Percentiles rank a stretch among this genome's conserved stretches.
Conservation (phyloP, 805 yeast species). For the Candida qinlingensis region DNA sequence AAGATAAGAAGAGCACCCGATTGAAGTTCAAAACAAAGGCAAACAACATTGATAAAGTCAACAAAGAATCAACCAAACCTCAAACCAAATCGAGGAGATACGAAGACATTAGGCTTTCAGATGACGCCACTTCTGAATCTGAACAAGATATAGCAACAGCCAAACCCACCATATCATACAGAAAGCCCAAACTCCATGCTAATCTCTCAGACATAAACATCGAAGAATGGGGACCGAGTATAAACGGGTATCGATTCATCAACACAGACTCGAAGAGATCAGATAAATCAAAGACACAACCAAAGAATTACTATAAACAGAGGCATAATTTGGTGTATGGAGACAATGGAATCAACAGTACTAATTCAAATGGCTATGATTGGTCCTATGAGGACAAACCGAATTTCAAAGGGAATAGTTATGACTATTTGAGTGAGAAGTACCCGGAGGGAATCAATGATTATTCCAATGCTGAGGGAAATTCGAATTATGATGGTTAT, state of each 20-base stretch:
- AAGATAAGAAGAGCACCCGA: neutral
- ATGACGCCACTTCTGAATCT: too few relatives aligned
- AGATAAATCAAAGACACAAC: neutral
- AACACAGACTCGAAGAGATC: neutral
- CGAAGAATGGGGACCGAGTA: slow-evolving; percentile 25
- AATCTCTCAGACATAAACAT: too few relatives aligned
- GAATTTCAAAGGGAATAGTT: slow-evolving; percentile 4
- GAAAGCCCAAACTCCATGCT: neutral
- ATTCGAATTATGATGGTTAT: slow-evolving; percentile 18
- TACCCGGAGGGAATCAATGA: neutral
- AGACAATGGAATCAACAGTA: neutral
- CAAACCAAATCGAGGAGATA: too few relatives aligned
- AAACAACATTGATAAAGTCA: neutral
- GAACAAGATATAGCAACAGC: neutral
- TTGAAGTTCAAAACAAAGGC: neutral
- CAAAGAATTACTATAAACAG: slow-evolving; percentile 9
- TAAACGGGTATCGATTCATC: slow-evolving; percentile 25
- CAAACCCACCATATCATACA: neutral
- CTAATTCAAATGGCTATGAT: slow-evolving; percentile 3
- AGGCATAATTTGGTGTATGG: slow-evolving; percentile 4
- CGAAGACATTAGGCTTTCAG: too few relatives aligned
- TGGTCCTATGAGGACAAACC: slow-evolving; percentile 20
- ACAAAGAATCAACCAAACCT: neutral
- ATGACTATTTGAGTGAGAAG: neutral
- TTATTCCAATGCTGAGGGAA: neutral